phyloP scores from a whole-genome alignment of 352 stramenopile species.

The Discostella stelligera region DNA sequence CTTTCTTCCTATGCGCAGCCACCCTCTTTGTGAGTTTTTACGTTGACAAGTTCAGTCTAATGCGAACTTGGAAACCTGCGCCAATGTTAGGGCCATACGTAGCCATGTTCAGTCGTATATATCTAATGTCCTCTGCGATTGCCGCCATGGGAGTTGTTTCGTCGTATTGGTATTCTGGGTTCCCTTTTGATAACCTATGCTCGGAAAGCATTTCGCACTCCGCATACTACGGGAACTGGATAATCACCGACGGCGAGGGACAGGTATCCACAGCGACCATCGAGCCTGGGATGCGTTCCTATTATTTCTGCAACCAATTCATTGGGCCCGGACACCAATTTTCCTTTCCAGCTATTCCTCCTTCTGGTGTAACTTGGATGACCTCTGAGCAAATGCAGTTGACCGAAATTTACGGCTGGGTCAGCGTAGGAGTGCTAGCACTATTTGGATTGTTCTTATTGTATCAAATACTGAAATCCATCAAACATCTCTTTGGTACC shows the following conservation, averaged over 20 bases:
- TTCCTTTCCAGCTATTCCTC: slow-evolving; percentile 67
- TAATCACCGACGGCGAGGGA: slow-evolving; percentile 39
- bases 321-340: slow-evolving; percentile 34
- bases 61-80: slow-evolving; percentile 73
- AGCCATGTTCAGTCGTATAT: slow-evolving; percentile 65
- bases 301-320: slow-evolving; percentile 57
- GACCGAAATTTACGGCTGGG: slow-evolving; percentile 62
- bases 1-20: slow-evolving; percentile 75
- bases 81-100: slow-evolving; percentile 67
- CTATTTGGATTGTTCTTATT: slow-evolving; percentile 60
- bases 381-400: slow-evolving; percentile 65
- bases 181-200: slow-evolving; percentile 82
- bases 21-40: slow-evolving; percentile 74
- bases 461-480: slow-evolving; percentile 28
- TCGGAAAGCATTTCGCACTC: slow-evolving; percentile 39
- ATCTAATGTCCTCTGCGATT: slow-evolving; percentile 72
- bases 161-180: slow-evolving; percentile 72
- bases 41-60: slow-evolving; percentile 74
- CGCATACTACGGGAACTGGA: slow-evolving; percentile 50
- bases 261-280: slow-evolving; percentile 24
- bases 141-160: slow-evolving; percentile 64
- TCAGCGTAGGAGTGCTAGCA: slow-evolving; percentile 55
- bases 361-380: slow-evolving; percentile 72
- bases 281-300: slow-evolving; percentile 32
- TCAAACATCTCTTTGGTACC: slow-evolving; percentile 52